A percentile compares a stretch with the other conserved stretches of the same genome.
phyloP scores from a whole-genome alignment of 495 filamentous ascomycete species.

The Parmelia sp. region DNA sequence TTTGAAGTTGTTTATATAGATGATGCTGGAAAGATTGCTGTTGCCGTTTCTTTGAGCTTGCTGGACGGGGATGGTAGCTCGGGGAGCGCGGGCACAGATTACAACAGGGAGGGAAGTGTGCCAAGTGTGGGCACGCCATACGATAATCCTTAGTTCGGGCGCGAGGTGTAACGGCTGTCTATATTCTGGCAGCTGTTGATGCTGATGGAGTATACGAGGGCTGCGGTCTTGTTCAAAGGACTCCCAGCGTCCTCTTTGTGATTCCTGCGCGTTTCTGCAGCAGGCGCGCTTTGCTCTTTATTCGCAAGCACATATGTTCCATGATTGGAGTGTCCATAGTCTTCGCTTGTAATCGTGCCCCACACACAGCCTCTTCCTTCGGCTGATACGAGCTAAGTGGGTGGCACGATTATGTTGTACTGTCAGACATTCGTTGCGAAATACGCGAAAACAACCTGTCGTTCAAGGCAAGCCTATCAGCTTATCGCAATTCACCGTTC shows the following conservation, averaged over 20 bases:
- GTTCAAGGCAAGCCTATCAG: background rate
- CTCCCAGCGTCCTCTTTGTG: background rate
- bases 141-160: background rate
- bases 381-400: too few relatives aligned
- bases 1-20: background rate
- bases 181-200: background rate
- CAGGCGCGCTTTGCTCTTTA: background rate
- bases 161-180: background rate
- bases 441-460: background rate
- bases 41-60: background rate
- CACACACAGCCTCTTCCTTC: too few relatives aligned
- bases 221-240: background rate
- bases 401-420: too few relatives aligned
- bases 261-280: background rate
- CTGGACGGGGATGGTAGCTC: background rate
- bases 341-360: too few relatives aligned
- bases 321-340: background rate
- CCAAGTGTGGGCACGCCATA: background rate
- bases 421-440: background rate
- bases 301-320: background rate
- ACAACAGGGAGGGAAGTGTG: constrained; percentile 1
- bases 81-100: background rate
- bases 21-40: background rate
- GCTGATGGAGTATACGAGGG: background rate
- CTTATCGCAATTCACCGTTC: background rate